Percentiles rank a stretch among this genome's conserved stretches.
phyloP scores from a whole-genome alignment of 306 rosid species.

The Amphicarpaea edgeworthii region DNA sequence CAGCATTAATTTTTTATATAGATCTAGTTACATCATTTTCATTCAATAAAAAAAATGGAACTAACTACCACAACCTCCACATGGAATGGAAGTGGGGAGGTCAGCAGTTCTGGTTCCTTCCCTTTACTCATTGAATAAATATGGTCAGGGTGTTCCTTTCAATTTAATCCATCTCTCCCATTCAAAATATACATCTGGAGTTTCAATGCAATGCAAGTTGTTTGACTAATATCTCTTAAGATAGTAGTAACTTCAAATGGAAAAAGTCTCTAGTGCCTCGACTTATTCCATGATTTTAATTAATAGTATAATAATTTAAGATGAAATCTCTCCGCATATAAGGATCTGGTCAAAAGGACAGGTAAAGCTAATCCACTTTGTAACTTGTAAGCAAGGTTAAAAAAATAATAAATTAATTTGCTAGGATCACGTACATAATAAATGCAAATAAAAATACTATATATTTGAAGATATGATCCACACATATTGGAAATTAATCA shows the following conservation, averaged over 20 bases:
- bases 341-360: neutral
- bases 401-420: neutral
- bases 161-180: neutral
- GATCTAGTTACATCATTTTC: neutral
- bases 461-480: neutral
- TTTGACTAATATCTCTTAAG: neutral
- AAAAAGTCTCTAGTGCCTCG: neutral
- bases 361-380: neutral
- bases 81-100: too few relatives aligned
- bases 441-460: neutral
- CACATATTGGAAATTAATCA: neutral
- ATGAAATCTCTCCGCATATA: neutral
- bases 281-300: neutral
- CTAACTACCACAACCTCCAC: neutral
- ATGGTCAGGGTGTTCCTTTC: neutral
- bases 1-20: neutral
- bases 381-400: neutral
- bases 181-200: neutral
- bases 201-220: neutral
- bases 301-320: neutral
- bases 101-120: neutral
- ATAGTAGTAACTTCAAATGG: neutral
- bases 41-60: neutral
- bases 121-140: neutral
- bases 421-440: neutral